Evolutionary conservation across 2,329 filamentous ascomycete species (phyloP).

Genomic region (Alternaria ethzedia): DNA sequence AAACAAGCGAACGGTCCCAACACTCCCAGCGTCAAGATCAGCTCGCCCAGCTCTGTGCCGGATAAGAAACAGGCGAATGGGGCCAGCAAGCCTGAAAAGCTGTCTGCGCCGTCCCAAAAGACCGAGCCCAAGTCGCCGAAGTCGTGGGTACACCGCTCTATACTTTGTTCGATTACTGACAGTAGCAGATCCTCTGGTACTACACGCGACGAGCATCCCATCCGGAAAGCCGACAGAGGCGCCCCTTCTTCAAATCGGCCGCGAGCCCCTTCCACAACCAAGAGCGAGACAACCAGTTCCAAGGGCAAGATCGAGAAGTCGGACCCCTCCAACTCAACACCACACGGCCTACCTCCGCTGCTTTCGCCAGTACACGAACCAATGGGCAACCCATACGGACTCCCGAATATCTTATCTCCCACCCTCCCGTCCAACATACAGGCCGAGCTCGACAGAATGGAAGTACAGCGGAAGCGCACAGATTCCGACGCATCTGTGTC

Average conservation of each 20-base stretch:
- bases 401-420: constrained; percentile 64
- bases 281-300: constrained; percentile 50
- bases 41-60: constrained; percentile 33
- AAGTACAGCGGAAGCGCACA: constrained; percentile 44
- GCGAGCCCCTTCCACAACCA: constrained; percentile 30
- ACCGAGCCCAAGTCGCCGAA: constrained; percentile 21
- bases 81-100: constrained; percentile 29
- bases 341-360: constrained; percentile 48
- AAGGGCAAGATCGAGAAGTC: constrained; percentile 39
- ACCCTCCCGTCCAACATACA: constrained; percentile 63
- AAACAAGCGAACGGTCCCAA: constrained; percentile 53
- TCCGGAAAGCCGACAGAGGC: constrained; percentile 21
- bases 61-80: constrained; percentile 38
- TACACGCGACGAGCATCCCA: constrained; percentile 22
- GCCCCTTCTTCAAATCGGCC: constrained; percentile 14
- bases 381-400: constrained; percentile 47
- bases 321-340: constrained; percentile 38
- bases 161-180: constrained; percentile 17
- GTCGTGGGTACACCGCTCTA: constrained; percentile 19
- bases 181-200: constrained; percentile 24
- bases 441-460: constrained; percentile 57
- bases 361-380: constrained; percentile 51
- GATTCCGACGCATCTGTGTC: constrained; percentile 45
- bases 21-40: constrained; percentile 39
- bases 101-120: constrained; percentile 19